These are phyloP conservation scores for Byssothecium circinans DNA, from an alignment of 2,329 filamentous ascomycete species.

Conservation along the genomic window DNA sequence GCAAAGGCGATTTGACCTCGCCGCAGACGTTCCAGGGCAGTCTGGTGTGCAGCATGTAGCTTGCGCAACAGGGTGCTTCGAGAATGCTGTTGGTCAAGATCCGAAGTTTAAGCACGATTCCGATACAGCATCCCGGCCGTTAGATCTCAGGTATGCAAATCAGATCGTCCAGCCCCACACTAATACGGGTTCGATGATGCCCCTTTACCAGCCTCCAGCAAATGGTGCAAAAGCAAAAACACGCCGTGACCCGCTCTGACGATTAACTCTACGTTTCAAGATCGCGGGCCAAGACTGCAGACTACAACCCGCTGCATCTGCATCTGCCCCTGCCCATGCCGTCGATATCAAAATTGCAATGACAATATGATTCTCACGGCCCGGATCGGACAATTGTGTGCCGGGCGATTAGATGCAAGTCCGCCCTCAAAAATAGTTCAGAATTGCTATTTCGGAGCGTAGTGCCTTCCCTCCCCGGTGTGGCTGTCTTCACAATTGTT, in stretches of 20 bases:
- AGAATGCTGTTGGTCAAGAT: neutral
- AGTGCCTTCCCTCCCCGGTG: slow-evolving; percentile 10
- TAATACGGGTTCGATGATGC: slow-evolving; percentile 16
- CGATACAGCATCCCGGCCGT: slow-evolving; percentile 40
- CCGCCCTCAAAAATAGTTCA: neutral
- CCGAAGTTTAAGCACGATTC: slow-evolving; percentile 9
- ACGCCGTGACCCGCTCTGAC: slow-evolving; percentile 11
- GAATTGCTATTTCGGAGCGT: slow-evolving; percentile 17
- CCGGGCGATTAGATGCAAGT: slow-evolving; percentile 12
- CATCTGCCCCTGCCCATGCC: neutral
- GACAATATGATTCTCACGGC: slow-evolving; percentile 1
- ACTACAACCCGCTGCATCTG: no score
- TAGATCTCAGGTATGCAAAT: slow-evolving; percentile 41
- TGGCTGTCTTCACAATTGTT: slow-evolving; percentile 24
- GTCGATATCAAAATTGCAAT: neutral
- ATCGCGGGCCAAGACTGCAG: slow-evolving; percentile 12
- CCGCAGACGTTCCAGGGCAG: slow-evolving; percentile 1
- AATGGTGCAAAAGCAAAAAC: slow-evolving; percentile 18
- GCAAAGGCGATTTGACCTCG: neutral
- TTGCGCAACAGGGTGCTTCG: neutral
- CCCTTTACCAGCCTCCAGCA: slow-evolving; percentile 20
- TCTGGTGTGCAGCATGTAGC: neutral
- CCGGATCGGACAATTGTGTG: slow-evolving; percentile 7
- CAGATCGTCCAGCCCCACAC: slow-evolving; percentile 37
- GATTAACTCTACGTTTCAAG: slow-evolving; percentile 19